A percentile compares a stretch with the other conserved stretches of the same genome.
Conservation (phyloP, 2,329 filamentous ascomycete species). For the Aspergillus latus region DNA sequence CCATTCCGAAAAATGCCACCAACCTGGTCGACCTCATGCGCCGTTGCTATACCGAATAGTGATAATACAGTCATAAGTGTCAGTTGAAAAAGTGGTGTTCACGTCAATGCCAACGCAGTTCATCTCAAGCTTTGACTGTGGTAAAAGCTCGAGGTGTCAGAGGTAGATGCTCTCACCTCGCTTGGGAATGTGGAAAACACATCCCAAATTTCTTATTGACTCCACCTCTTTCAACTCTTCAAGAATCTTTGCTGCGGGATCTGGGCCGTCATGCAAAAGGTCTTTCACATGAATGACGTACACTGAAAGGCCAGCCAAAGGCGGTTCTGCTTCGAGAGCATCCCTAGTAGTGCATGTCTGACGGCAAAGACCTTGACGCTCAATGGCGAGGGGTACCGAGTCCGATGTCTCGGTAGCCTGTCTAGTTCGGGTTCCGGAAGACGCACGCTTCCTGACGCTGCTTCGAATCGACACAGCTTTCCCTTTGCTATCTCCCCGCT, state of each 20-base stretch:
- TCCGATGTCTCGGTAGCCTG: background rate
- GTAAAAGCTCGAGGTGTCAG: slow-evolving; percentile 19
- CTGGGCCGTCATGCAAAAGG: slow-evolving; percentile 68
- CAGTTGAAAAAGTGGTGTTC: background rate
- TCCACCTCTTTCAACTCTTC: slow-evolving; percentile 68
- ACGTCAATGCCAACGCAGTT: background rate
- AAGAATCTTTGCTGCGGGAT: slow-evolving; percentile 66
- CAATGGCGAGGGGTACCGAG: background rate
- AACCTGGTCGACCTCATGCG: background rate
- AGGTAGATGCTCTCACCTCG: slow-evolving; percentile 60
- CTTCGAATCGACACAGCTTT: slow-evolving; percentile 1
- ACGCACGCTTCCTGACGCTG: slow-evolving; percentile 4
- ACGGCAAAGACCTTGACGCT: slow-evolving; percentile 8
- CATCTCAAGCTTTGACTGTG: background rate
- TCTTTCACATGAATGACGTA: slow-evolving; percentile 96
- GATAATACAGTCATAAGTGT: background rate
- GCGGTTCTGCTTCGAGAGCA: slow-evolving; percentile 30
- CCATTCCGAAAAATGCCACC: background rate
- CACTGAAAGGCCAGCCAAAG: slow-evolving; percentile 71
- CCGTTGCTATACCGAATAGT: background rate
- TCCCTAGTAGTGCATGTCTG: slow-evolving; percentile 8
- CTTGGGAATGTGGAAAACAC: slow-evolving; percentile 72
- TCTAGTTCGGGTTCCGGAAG: slow-evolving; percentile 1
- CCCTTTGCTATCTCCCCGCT: slow-evolving; percentile 16
- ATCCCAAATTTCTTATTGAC: slow-evolving; percentile 66